These are phyloP conservation scores for Henningerozyma blattae DNA, from an alignment of 805 yeast species.

Conservation along the genomic window DNA sequence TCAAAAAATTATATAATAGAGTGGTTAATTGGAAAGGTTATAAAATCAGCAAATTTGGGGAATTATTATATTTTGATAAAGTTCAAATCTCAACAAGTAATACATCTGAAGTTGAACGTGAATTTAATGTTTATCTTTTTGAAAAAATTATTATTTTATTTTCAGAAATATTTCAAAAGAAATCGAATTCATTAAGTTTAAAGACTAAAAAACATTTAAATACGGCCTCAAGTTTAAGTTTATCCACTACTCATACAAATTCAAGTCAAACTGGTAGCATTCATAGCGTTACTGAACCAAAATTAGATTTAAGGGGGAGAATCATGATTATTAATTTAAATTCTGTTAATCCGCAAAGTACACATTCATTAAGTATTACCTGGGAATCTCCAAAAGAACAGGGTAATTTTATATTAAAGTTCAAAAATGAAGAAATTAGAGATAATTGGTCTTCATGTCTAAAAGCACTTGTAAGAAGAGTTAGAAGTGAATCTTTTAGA, in stretches of 20 bases:
- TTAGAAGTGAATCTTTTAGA: constrained; percentile 23
- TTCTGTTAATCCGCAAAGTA: constrained; percentile 32
- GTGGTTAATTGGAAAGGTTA: constrained; percentile 92
- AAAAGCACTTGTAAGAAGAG: constrained; percentile 25
- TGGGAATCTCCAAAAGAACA: constrained; percentile 84
- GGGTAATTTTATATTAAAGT: constrained; percentile 73
- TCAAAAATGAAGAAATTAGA: constrained; percentile 72
- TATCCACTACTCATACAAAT: constrained; percentile 6
- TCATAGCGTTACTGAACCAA: constrained; percentile 24
- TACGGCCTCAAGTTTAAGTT: constrained; percentile 8
- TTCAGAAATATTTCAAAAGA: constrained; percentile 43
- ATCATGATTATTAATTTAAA: constrained; percentile 63
- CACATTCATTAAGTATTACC: constrained; percentile 50
- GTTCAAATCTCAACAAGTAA: constrained; percentile 40
- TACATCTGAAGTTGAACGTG: constrained; percentile 56
- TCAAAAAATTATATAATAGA: constrained; percentile 56
- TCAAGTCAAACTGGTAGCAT: constrained; percentile 4
- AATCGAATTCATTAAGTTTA: constrained; percentile 33
- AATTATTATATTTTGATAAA: constrained; percentile 59
- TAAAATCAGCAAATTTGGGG: constrained; percentile 70
- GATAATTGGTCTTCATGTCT: constrained; percentile 71
- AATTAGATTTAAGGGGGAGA: constrained; percentile 63
- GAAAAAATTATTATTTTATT: constrained; percentile 58
- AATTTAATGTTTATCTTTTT: constrained; percentile 80
- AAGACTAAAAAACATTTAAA: constrained; percentile 26